phyloP scores from a whole-genome alignment of 352 stramenopile genomes.

The Globisporangium okanoganense region DNA sequence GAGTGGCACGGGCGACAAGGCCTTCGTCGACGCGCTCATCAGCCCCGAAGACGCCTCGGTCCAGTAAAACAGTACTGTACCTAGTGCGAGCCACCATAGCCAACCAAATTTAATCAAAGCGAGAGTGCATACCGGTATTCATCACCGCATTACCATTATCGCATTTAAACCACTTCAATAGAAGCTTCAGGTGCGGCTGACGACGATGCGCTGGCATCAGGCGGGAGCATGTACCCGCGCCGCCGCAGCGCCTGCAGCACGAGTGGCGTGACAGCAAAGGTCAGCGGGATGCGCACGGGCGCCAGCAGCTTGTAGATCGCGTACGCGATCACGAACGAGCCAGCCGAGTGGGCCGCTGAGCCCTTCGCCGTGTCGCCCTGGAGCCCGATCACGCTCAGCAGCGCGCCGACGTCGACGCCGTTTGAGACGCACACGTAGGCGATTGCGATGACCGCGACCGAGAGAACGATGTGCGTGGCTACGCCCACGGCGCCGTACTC shows the following conservation, averaged over 20 bases:
- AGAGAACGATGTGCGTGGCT: conserved; percentile 67
- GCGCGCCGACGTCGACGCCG: conserved; percentile 54
- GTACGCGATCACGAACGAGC: conserved; percentile 76
- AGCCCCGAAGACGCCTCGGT: conserved; percentile 69
- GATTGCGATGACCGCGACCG: conserved; percentile 56
- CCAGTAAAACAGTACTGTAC: conserved; percentile 10
- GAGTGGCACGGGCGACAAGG: conserved; percentile 62
- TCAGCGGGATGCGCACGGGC: conserved; percentile 76
- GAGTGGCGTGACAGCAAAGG: conserved; percentile 72
- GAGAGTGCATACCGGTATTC: conserved; percentile 1
- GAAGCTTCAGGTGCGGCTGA: neutral
- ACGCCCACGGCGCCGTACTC: conserved; percentile 80
- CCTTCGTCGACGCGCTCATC: conserved; percentile 78
- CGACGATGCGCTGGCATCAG: neutral
- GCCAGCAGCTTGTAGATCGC: conserved; percentile 75
- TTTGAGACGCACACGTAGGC: conserved; percentile 68
- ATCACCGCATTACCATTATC: neutral
- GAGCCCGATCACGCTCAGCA: conserved; percentile 46
- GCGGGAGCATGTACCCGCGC: conserved; percentile 64
- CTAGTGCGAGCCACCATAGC: conserved; percentile 5
- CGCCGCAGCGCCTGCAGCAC: conserved; percentile 60
- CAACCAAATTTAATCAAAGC: conserved; percentile 2
- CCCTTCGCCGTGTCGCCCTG: conserved; percentile 29
- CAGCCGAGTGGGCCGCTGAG: conserved; percentile 48
- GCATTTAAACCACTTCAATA: neutral